Percentiles rank a stretch among this genome's conserved stretches.
phyloP scores from a whole-genome alignment of 23 red algal genomes.

The Chondrus crispus region DNA sequence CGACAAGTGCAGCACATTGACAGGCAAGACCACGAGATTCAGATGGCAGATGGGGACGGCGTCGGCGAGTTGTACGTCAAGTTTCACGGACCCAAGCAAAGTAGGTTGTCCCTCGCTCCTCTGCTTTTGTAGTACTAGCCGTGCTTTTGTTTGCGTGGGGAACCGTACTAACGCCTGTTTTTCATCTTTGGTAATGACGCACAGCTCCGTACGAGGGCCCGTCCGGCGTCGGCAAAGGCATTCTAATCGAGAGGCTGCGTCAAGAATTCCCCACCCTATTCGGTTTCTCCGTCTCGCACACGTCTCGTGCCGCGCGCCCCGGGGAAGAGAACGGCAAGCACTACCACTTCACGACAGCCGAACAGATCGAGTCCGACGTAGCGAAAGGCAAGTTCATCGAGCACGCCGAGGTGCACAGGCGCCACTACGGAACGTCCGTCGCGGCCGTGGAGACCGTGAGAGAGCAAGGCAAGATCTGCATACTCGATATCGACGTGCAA shows the following conservation, averaged over 20 bases:
- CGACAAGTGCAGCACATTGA: no score
- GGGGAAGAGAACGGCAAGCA: constrained; percentile 87
- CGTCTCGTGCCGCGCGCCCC: constrained; percentile 83
- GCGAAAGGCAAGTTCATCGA: constrained; percentile 86
- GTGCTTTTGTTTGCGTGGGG: no score
- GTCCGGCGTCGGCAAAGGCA: constrained; percentile 97
- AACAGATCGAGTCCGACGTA: constrained; percentile 62
- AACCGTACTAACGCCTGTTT: no score
- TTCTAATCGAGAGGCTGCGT: constrained; percentile 73
- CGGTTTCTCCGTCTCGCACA: constrained; percentile 92
- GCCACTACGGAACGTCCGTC: constrained; percentile 85
- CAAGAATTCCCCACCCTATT: constrained; percentile 50
- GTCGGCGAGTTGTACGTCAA: constrained; percentile 91
- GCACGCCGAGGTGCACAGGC: constrained; percentile 88
- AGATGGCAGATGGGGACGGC: constrained; percentile 87
- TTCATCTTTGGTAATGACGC: no score
- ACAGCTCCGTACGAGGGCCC: no score
- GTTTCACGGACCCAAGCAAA: constrained; percentile 88
- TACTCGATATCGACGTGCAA: constrained; percentile 98
- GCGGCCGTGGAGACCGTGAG: constrained; percentile 74
- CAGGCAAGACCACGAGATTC: constrained; percentile 97
- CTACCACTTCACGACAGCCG: constrained; percentile 86
- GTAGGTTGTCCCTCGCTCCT: constrained; percentile 24
- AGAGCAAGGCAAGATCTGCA: constrained; percentile 62
- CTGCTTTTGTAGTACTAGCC: no score